Conservation (phyloP, 2,329 filamentous ascomycete genomes). For the Paracoccidioides brasiliensis region DNA sequence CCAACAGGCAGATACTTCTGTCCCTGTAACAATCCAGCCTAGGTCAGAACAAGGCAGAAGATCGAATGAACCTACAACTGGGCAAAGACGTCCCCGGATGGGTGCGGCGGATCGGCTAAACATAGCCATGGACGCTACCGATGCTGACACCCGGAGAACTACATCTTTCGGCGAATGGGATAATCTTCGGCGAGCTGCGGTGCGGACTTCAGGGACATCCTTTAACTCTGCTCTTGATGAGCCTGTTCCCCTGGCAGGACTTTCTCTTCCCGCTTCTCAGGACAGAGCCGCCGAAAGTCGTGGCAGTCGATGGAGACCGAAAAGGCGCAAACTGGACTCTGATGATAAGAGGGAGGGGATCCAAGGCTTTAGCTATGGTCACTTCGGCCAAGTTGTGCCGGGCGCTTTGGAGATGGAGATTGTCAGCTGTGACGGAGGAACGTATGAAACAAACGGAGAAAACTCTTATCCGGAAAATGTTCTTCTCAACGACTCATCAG, state of each 20-base stretch:
- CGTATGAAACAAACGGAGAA: slow-evolving; percentile 41
- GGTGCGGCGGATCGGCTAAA: neutral
- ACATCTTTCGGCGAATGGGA: neutral
- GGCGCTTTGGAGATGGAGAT: slow-evolving; percentile 77
- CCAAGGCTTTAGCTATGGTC: slow-evolving; percentile 64
- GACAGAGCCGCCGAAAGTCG: slow-evolving; percentile 14
- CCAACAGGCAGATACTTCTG: neutral
- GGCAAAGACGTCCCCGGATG: neutral
- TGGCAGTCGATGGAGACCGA: slow-evolving; percentile 39
- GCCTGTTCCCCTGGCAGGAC: neutral
- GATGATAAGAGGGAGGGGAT: slow-evolving; percentile 39
- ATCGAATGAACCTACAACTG: neutral
- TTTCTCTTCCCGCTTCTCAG: slow-evolving; percentile 5
- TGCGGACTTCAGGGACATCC: slow-evolving; percentile 12
- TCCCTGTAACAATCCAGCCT: neutral
- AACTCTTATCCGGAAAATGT: slow-evolving; percentile 66
- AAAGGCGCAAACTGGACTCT: slow-evolving; percentile 58
- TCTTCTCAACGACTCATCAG: slow-evolving; percentile 64
- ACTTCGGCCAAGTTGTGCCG: slow-evolving; percentile 74
- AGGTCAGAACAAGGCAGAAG: neutral
- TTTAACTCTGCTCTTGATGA: slow-evolving; percentile 17
- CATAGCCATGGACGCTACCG: neutral
- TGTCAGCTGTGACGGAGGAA: slow-evolving; percentile 75
- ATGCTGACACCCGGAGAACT: neutral
- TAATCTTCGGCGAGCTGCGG: slow-evolving; percentile 10